phyloP scores from a whole-genome alignment of 202 grass and related monocot genomes.

The Carex sylvatica region DNA sequence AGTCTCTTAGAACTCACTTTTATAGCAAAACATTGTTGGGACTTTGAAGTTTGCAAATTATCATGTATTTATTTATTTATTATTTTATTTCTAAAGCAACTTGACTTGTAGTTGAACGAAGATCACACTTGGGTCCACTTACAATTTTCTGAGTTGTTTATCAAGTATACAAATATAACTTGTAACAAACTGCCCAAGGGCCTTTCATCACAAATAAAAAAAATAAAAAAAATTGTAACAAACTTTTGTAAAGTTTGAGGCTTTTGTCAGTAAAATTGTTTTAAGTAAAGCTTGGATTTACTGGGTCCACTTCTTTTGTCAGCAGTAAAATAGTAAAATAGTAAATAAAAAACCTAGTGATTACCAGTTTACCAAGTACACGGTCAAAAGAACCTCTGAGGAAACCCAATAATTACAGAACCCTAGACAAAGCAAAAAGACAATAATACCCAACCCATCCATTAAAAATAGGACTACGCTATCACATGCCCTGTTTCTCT shows the following conservation, averaged over 20 bases:
- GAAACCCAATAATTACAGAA: constrained; percentile 22
- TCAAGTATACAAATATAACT: background rate
- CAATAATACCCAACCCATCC: constrained; percentile 27
- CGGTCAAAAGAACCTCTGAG: constrained; percentile 28
- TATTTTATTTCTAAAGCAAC: no score
- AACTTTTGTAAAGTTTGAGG: constrained; percentile 24
- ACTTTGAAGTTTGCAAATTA: background rate
- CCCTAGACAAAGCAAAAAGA: constrained; percentile 29
- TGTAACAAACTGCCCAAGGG: no score
- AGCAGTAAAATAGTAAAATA: constrained; percentile 22
- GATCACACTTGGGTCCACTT: background rate
- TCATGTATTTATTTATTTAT: no score
- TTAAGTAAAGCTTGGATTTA: background rate
- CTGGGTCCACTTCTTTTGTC: constrained; percentile 16
- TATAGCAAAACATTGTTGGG: background rate
- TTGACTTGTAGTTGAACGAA: background rate
- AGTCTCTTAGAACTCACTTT: background rate
- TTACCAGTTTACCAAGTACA: constrained; percentile 18
- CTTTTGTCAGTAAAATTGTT: constrained; percentile 21
- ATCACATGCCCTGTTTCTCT: constrained; percentile 90
- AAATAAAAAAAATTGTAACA: background rate
- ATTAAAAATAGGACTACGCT: constrained; percentile 43
- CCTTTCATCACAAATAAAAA: no score
- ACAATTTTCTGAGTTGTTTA: background rate
- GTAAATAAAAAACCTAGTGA: background rate